phyloP scores from a whole-genome alignment of 2,329 filamentous ascomycete species.

The Falciphora oryzae region DNA sequence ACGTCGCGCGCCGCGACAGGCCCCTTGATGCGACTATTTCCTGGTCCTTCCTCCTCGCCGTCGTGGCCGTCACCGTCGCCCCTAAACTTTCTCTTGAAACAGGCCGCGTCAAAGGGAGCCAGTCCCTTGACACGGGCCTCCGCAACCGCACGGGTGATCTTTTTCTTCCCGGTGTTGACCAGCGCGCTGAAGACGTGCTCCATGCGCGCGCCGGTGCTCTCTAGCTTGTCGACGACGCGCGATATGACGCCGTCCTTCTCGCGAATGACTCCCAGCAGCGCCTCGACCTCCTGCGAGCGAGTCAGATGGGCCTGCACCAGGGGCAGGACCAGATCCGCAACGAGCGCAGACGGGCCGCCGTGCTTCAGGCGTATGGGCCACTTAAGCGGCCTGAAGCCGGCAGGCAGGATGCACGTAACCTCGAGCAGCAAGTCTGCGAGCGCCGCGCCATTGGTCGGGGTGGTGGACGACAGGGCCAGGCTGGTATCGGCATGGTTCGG shows the following conservation, averaged over 20 bases:
- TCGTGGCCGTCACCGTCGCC: neutral
- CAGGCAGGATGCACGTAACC: conserved; percentile 54
- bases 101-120: conserved; percentile 37
- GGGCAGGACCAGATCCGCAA: conserved; percentile 46
- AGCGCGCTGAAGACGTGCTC: conserved; percentile 49
- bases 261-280: conserved; percentile 35
- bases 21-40: conserved; percentile 5
- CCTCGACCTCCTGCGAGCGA: conserved; percentile 33
- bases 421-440: conserved; percentile 40
- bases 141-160: conserved; percentile 36
- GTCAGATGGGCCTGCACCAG: conserved; percentile 41
- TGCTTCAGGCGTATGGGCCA: conserved; percentile 60
- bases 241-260: conserved; percentile 48
- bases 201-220: conserved; percentile 42
- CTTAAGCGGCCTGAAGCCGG: conserved; percentile 51
- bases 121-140: conserved; percentile 46
- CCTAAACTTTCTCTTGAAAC: conserved; percentile 29
- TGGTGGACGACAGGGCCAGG: conserved; percentile 31
- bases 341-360: conserved; percentile 34
- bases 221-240: conserved; percentile 49
- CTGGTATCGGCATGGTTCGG: conserved; percentile 37
- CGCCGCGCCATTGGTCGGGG: neutral
- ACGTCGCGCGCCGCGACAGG: conserved; percentile 24
- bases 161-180: conserved; percentile 33
- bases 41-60: neutral